These are phyloP conservation scores for Wickerhamomyces sp. DNA, from an alignment of 1,139 yeast genomes.

Conservation along the genomic window DNA sequence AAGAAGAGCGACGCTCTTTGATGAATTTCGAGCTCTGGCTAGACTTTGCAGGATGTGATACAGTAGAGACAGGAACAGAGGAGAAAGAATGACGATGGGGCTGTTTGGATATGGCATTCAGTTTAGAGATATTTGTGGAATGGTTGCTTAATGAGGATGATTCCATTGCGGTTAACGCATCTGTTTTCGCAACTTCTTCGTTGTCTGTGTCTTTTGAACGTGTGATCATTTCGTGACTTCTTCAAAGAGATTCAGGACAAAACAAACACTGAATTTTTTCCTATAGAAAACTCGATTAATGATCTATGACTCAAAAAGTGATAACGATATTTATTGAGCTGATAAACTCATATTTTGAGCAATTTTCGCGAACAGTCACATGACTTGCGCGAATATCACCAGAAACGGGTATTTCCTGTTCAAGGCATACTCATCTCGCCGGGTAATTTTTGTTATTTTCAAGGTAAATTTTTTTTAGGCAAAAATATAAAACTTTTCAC, in stretches of 20 bases:
- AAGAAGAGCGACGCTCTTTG: conserved; percentile 29
- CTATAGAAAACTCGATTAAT: too few species aligned
- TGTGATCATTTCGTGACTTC: conserved; percentile 1
- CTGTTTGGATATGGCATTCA: background rate
- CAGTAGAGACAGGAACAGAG: background rate
- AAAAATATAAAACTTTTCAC: conserved; percentile 3
- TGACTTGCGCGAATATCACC: background rate
- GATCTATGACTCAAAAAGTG: too few species aligned
- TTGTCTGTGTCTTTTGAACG: background rate
- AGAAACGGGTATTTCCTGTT: background rate
- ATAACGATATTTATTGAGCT: too few species aligned
- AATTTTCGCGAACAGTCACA: background rate
- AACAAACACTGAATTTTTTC: too few species aligned
- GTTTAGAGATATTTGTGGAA: background rate
- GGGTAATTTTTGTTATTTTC: conserved; percentile 6
- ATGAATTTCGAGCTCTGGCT: background rate
- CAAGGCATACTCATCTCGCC: conserved; percentile 4
- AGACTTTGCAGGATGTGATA: background rate
- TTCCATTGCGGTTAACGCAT: background rate
- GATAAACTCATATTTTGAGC: too few species aligned
- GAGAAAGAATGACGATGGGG: background rate
- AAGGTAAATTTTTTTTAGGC: conserved; percentile 2
- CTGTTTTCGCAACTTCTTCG: background rate
- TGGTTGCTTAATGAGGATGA: background rate
- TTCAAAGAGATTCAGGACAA: too few species aligned